Conservation (phyloP, 495 filamentous ascomycete genomes). For the Filosporella fistucella region DNA sequence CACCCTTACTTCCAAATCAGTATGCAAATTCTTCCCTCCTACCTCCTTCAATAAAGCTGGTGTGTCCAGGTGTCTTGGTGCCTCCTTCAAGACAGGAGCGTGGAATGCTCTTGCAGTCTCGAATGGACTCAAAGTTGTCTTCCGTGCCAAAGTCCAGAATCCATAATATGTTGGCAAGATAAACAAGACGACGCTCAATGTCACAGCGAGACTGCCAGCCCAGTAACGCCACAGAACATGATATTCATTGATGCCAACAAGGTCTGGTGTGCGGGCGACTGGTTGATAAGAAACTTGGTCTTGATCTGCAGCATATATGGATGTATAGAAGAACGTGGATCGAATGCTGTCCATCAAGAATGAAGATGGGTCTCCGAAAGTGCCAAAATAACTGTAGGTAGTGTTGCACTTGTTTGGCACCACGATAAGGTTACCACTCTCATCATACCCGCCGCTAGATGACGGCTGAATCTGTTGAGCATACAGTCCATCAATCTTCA, state of each 20-base stretch:
- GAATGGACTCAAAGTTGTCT: conserved; percentile 7
- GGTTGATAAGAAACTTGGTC: background rate
- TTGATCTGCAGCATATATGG: background rate
- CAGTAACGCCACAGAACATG: conserved; percentile 5
- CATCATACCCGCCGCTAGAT: background rate
- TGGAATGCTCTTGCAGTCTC: conserved; percentile 10
- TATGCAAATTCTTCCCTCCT: conserved; percentile 9
- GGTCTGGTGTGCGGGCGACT: background rate
- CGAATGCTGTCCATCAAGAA: background rate
- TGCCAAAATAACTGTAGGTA: too few relatives aligned
- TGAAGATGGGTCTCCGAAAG: background rate
- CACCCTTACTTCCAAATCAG: background rate
- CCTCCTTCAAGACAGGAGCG: conserved; percentile 1
- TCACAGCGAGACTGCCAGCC: background rate
- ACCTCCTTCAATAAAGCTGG: background rate
- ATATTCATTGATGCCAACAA: background rate
- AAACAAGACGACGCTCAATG: conserved; percentile 3
- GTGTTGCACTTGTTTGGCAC: background rate
- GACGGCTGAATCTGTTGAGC: background rate
- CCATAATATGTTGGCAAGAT: conserved; percentile 9
- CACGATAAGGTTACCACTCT: background rate
- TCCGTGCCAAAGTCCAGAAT: conserved; percentile 5
- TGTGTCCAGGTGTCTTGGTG: conserved; percentile 1
- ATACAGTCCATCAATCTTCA: background rate
- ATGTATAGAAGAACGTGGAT: background rate